Percentiles rank a stretch among this genome's conserved stretches.
Conservation (phyloP, 177 flowering plant species). For the Vitis hybrid region DNA sequence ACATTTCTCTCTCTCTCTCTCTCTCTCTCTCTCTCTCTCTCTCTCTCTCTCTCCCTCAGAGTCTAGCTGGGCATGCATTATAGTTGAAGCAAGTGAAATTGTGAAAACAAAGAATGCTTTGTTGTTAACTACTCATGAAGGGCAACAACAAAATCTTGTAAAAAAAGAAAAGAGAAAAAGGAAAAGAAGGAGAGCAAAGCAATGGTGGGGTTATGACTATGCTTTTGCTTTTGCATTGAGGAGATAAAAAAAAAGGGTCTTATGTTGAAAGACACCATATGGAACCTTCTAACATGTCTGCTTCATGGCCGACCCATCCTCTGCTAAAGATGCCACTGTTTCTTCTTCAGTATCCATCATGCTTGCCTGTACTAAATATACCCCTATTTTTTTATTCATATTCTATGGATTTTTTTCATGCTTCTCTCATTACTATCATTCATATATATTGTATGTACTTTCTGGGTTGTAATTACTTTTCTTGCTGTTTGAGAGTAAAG, state of each 20-base stretch:
- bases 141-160: not conserved
- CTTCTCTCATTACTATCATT: too few species aligned
- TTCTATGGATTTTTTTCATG: not conserved
- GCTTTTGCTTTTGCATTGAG: constrained; percentile 12
- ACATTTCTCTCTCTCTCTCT: too few species aligned
- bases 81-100: not conserved
- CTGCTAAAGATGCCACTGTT: constrained; percentile 1
- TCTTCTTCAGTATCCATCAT: not conserved
- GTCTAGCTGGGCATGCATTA: not conserved
- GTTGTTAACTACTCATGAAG: not conserved
- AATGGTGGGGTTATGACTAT: constrained; percentile 8
- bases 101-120: too few species aligned
- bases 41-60: too few species aligned
- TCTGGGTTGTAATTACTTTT: too few species aligned
- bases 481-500: too few species aligned
- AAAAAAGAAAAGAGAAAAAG: not conserved
- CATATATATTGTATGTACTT: too few species aligned
- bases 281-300: constrained; percentile 16
- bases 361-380: too few species aligned
- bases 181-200: not conserved
- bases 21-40: too few species aligned
- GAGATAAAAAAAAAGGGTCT: constrained; percentile 7
- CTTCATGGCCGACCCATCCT: constrained; percentile 15
- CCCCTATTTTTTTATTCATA: not conserved
- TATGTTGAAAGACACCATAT: constrained; percentile 12